These are phyloP conservation scores for Apiospora koreana DNA, from an alignment of 2,329 filamentous ascomycete genomes.

Conservation along the genomic window DNA sequence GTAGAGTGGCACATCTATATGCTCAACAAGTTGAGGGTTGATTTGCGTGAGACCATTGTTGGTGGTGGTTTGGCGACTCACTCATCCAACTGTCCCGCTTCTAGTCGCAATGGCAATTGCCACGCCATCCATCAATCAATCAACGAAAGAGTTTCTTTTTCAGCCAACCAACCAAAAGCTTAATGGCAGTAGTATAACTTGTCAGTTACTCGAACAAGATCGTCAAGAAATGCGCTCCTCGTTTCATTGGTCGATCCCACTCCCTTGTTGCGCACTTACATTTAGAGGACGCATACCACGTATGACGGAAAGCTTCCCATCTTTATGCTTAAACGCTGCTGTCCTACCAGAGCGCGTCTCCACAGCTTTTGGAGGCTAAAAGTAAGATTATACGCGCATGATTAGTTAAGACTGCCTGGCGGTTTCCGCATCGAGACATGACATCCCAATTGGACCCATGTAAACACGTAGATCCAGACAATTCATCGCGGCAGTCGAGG, in stretches of 20 bases:
- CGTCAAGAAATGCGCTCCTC: conserved; percentile 8
- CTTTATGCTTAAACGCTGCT: conserved; percentile 8
- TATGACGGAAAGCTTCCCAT: conserved; percentile 9
- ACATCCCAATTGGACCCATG: conserved; percentile 7
- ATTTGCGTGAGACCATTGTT: not conserved
- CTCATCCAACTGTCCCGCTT: not conserved
- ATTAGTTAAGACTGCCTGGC: conserved; percentile 8
- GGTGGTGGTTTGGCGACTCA: not conserved
- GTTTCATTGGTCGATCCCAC: conserved; percentile 4
- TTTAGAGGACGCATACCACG: conserved; percentile 7
- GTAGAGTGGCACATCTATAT: not conserved
- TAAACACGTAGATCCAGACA: conserved; percentile 4
- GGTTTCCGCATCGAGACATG: conserved; percentile 1
- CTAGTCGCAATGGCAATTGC: not conserved
- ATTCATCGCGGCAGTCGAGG: not conserved
- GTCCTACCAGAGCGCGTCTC: conserved; percentile 7
- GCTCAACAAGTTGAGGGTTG: not conserved
- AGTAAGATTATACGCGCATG: conserved; percentile 8
- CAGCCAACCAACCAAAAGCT: not conserved
- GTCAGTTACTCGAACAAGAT: not conserved
- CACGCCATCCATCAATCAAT: not conserved
- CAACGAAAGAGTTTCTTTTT: not conserved
- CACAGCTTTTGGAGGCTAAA: conserved; percentile 8
- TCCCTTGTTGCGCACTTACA: conserved; percentile 9
- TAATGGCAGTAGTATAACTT: not conserved